These are phyloP conservation scores for Mortierella sp. DNA, from an alignment of 371 early-diverging fungal species.

Conservation along the genomic window DNA sequence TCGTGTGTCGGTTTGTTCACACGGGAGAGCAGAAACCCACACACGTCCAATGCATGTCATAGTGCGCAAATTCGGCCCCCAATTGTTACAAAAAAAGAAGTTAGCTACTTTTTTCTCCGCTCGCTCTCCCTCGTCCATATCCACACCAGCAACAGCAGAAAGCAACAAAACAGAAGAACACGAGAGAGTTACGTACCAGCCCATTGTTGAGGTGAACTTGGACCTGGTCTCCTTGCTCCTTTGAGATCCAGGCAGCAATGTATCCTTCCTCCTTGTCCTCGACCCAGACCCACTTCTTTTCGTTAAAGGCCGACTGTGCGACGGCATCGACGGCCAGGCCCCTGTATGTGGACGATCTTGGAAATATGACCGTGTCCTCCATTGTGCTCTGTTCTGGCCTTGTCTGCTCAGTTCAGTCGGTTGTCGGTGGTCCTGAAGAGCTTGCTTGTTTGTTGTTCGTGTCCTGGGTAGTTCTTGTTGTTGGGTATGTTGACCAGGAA, in stretches of 20 bases:
- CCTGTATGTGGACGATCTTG: slow-evolving; percentile 36
- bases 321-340: slow-evolving; percentile 75
- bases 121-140: background rate
- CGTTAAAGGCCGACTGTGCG: slow-evolving; percentile 82
- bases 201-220: slow-evolving; percentile 82
- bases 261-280: slow-evolving; percentile 93
- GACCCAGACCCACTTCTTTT: slow-evolving; percentile 97
- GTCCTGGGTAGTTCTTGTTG: background rate
- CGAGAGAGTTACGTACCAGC: slow-evolving; percentile 67
- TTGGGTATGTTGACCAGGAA: background rate
- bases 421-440: background rate
- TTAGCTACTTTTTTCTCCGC: background rate
- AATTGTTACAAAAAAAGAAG: background rate
- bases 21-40: background rate
- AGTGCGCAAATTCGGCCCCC: background rate
- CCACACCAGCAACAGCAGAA: background rate
- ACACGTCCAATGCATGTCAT: background rate
- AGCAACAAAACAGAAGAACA: background rate
- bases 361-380: slow-evolving; percentile 27
- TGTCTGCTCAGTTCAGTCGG: background rate
- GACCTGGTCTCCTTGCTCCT: slow-evolving; percentile 78
- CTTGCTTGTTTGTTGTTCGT: background rate
- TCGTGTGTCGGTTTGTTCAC: background rate
- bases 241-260: slow-evolving; percentile 85
- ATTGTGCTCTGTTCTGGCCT: slow-evolving; percentile 14